Evolutionary conservation across 1,139 yeast genomes (phyloP), one percentile per base, ranked within the genome.

Genomic region (Protomyces pachydermus): DNA sequence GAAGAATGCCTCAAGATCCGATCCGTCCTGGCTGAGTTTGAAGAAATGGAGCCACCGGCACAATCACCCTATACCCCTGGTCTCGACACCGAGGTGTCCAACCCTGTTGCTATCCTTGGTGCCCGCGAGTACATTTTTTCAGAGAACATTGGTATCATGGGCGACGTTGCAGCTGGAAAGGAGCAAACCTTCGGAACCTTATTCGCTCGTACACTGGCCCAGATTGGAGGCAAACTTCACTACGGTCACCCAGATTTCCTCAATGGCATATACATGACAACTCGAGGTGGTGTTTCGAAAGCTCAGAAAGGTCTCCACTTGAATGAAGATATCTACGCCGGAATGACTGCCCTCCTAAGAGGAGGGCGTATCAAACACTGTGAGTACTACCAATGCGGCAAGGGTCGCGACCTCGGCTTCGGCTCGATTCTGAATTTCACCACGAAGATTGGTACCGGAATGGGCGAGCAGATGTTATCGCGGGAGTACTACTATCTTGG

Each of bases 81-180:
- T 37, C 71, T 75, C 58, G 62, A 58, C 14, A 80, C 79, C 67
- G 50, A 68, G 62, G 78, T 76, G 69, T 73, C 74, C 48, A 80
- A 78, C 72, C 98, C 98, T 39, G 98, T 93, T 72, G 98, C 98
- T 66, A 91, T 93, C 76, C 90, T 93, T 72, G 98, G 98, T 85
- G 98, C 98, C 65, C 88, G 98, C 82, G 98, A 93, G 80, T 93
- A 93, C 79, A 93, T 93, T 80, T 93, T 93, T 88, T 90, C 97
- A 68, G 98, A 93, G 79, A 93, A 91, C 81, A 88, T 96, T 70
- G 98, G 98, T 87, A 89, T 93, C 73, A 83, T 93, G 72, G 98
- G 98, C 86, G 98, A 93, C 79, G 95, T 93, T 77, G 98, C 98
- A 72, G 98, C 98, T 70, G 98, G 98, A 84, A 93, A 93, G 81